Evolutionary conservation across 1,284 basidiomycete species (phyloP).

Genomic region (Ustilago lituana): DNA sequence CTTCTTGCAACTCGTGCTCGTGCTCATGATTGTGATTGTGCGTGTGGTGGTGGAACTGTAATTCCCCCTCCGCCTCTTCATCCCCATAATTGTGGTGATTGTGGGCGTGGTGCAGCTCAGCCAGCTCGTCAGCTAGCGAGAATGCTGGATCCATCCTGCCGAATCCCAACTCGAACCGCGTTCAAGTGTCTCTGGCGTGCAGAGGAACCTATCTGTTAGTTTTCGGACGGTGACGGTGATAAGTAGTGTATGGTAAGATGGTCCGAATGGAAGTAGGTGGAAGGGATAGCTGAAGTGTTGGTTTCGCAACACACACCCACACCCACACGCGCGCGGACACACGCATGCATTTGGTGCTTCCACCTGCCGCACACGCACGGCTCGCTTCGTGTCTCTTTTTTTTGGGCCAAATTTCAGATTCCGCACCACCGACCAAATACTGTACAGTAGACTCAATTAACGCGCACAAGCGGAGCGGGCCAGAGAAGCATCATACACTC

Average conservation of each 20-base stretch:
- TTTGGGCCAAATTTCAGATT: background rate
- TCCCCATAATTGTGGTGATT: background rate
- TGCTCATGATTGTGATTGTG: no score
- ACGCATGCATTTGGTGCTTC: no score
- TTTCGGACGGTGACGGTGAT: no score
- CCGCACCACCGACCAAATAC: background rate
- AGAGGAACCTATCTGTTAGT: no score
- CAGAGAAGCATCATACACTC: no score
- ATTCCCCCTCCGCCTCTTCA: background rate
- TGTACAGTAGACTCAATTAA: no score
- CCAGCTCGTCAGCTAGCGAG: conserved; percentile 33
- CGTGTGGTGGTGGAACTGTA: conserved; percentile 5
- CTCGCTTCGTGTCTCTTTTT: background rate
- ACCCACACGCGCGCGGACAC: conserved; percentile 4
- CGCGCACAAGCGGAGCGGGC: no score
- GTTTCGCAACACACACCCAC: conserved; percentile 1
- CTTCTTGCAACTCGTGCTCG: background rate
- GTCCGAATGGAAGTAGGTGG: background rate
- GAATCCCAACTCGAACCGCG: no score
- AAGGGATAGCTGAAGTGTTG: background rate
- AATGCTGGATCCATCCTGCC: conserved; percentile 41
- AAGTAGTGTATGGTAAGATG: background rate
- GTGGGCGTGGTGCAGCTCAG: background rate
- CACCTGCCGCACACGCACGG: background rate
- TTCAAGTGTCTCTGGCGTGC: no score